Percentiles rank a stretch among this genome's conserved stretches.
Evolutionary conservation across 192 early-diverging fungal species (phyloP).

Genomic region (Coemansia sp.): DNA sequence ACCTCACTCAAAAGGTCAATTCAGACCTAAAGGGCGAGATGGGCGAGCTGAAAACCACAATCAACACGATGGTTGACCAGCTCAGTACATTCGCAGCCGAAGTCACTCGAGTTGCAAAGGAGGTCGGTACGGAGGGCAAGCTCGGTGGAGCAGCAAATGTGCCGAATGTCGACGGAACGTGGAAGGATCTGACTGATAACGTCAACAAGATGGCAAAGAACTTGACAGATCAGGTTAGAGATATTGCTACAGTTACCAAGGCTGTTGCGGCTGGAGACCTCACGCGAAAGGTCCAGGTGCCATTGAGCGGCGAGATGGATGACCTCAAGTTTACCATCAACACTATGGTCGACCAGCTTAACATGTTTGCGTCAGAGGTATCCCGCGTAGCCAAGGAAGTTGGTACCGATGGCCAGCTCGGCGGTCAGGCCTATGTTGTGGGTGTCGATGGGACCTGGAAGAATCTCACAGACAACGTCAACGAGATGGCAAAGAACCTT

Average conservation of each 20-base stretch:
- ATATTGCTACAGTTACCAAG: conserved; percentile 37
- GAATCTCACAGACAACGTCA: conserved; percentile 59
- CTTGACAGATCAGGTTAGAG: conserved; percentile 61
- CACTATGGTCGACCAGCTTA: not conserved
- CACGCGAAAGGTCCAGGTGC: not conserved
- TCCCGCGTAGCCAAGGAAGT: conserved; percentile 66
- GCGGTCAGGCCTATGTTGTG: conserved; percentile 55
- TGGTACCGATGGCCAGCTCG: conserved; percentile 68
- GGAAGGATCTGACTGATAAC: conserved; percentile 64
- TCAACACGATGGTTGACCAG: conserved; percentile 67
- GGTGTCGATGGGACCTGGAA: conserved; percentile 58
- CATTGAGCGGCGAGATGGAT: not conserved
- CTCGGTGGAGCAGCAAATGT: conserved; percentile 65
- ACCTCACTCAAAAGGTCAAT: conserved; percentile 56
- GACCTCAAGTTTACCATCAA: conserved; percentile 3
- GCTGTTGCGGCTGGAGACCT: not conserved
- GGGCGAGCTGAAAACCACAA: conserved; percentile 59
- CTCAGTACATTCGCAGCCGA: conserved; percentile 61
- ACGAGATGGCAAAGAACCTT: conserved; percentile 61
- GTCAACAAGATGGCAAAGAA: conserved; percentile 67
- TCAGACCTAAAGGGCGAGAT: conserved; percentile 61
- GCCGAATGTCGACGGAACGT: conserved; percentile 60
- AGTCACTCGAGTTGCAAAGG: conserved; percentile 62
- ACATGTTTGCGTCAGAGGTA: conserved; percentile 41
- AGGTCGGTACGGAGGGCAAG: conserved; percentile 67